Conservation (phyloP, 345 rosid species). For the Populus deltoides region DNA sequence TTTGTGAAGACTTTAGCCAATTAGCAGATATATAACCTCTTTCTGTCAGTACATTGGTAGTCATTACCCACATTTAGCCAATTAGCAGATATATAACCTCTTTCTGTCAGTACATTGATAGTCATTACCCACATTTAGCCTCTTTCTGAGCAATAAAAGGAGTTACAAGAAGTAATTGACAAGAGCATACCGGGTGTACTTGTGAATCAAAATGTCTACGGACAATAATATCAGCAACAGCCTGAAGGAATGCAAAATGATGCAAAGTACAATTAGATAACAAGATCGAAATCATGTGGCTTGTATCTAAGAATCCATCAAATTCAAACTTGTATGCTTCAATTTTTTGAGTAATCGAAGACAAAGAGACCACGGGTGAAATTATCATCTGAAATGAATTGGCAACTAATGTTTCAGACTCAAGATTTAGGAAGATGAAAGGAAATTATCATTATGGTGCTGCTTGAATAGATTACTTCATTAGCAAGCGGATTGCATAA, state of each 20-base stretch:
- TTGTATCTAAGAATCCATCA: neutral
- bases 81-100: neutral
- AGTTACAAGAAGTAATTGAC: neutral
- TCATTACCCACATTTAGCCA: neutral
- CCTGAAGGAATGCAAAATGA: constrained; percentile 42
- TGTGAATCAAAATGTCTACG: constrained; percentile 58
- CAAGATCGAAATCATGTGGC: neutral
- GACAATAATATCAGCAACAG: constrained; percentile 75
- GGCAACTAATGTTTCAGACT: neutral
- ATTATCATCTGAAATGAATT: neutral
- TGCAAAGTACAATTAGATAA: neutral
- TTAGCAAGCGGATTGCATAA: neutral
- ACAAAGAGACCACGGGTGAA: neutral
- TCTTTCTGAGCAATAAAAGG: neutral
- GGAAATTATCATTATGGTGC: neutral
- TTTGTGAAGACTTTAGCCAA: neutral
- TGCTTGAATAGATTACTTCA: neutral
- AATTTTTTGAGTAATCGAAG: neutral
- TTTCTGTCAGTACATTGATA: neutral
- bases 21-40: neutral
- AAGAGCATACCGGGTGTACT: constrained; percentile 61
- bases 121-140: neutral
- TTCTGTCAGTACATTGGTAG: neutral
- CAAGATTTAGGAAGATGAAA: neutral
- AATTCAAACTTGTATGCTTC: neutral